These are phyloP conservation scores for Lactarius hatsudake DNA, from an alignment of 768 basidiomycete species.

Conservation along the genomic window DNA sequence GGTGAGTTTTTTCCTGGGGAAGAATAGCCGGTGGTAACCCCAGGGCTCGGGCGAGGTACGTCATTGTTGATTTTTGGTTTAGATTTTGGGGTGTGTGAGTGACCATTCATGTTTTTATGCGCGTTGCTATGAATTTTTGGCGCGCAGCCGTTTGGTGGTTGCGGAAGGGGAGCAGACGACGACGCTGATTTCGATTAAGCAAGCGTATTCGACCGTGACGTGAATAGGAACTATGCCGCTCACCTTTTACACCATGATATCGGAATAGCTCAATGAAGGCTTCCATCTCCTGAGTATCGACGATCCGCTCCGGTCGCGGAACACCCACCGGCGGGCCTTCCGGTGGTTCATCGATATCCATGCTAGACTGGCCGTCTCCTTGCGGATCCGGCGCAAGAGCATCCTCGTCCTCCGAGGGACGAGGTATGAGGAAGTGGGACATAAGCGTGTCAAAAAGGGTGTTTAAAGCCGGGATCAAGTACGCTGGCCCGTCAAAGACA, in stretches of 20 bases:
- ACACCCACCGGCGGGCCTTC: conserved; percentile 23
- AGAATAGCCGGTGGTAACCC: not conserved
- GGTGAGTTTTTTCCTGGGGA: conserved; percentile 15
- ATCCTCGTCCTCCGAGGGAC: conserved; percentile 26
- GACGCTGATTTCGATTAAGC: conserved; percentile 11
- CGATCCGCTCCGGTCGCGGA: conserved; percentile 36
- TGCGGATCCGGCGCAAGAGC: conserved; percentile 26
- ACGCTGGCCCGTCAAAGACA: conserved; percentile 67
- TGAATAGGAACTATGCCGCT: conserved; percentile 9
- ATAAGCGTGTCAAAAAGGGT: conserved; percentile 66
- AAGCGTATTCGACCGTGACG: not conserved
- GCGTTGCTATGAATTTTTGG: conserved; percentile 9
- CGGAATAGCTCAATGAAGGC: conserved; percentile 65
- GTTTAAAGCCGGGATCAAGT: conserved; percentile 73
- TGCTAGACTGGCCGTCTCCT: conserved; percentile 33
- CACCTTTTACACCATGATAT: conserved; percentile 44
- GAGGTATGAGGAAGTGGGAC: conserved; percentile 43
- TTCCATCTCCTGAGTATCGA: conserved; percentile 55
- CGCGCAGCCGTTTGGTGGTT: conserved; percentile 4
- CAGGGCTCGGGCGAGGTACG: not conserved
- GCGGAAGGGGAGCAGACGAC: conserved; percentile 3
- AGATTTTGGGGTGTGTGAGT: conserved; percentile 2
- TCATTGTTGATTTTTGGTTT: conserved; percentile 18
- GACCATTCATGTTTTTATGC: conserved; percentile 17
- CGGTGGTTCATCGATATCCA: conserved; percentile 28